Evolutionary conservation across 257 asterid genomes (phyloP).

Genomic region (Gentiana straminea): DNA sequence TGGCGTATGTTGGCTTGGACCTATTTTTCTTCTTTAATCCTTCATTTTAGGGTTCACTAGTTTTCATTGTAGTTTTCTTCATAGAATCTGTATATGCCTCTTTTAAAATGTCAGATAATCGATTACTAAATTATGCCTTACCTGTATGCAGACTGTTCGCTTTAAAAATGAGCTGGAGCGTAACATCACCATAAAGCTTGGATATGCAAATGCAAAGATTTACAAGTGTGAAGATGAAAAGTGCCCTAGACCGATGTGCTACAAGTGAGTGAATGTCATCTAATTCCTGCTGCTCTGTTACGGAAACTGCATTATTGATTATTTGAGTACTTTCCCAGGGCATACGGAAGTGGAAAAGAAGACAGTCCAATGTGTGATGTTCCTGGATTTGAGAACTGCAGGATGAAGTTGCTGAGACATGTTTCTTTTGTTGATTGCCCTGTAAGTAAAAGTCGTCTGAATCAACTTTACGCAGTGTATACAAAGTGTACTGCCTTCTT

Average conservation of each 20-base stretch:
- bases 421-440: conserved; percentile 91
- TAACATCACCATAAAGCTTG: conserved; percentile 12
- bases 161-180: conserved; percentile 14
- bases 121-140: background rate
- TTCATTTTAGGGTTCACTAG: no score
- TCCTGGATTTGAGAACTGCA: conserved; percentile 76
- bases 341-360: conserved; percentile 28
- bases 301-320: background rate
- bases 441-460: conserved; percentile 22
- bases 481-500: no score
- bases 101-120: no score
- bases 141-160: conserved; percentile 10
- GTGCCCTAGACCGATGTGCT: conserved; percentile 12
- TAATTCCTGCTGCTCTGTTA: background rate
- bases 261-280: conserved; percentile 5
- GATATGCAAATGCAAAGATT: conserved; percentile 16
- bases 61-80: no score
- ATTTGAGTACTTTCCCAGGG: conserved; percentile 1
- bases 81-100: no score
- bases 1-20: no score
- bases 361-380: conserved; percentile 77
- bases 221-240: conserved; percentile 13
- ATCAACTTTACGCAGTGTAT: no score
- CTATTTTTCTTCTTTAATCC: no score
- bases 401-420: conserved; percentile 78